Base-by-base conservation (phyloP, 768 basidiomycete genomes). In the Leucosporidium creatinivorum region DNA sequence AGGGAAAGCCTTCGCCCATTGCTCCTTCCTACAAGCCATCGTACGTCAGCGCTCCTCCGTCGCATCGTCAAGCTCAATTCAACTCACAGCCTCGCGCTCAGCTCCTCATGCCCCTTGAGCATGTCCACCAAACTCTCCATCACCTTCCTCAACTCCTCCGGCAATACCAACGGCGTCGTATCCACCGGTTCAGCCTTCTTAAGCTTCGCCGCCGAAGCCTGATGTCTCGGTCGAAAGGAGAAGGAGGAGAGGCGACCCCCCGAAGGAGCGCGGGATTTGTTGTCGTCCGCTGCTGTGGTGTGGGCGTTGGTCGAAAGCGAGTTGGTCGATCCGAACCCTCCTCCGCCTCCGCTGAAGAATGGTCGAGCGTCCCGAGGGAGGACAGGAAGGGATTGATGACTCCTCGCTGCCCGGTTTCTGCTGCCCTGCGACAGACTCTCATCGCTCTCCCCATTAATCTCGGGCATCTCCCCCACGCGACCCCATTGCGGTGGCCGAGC, bases 1-100 rank as follows among this genome's bases (percentile, higher is more conserved):
- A 33, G 70, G 75, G 76, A 89, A 98, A 73, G 97, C 93, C 73
- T 96, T 91, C 63, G 94, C 92, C 70, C 97, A 98, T 51, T 93
- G 83, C 79, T 89, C 93, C 76, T 84, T 85, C 25, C 39, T 47
- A 12, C 13, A 19, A 33, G 12, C 4, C 13, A 56, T 18, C 18
- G 33, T 12, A 7, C 0, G 30, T 56, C 31, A 56, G 55, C 18
- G 1, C 52, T 12, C 1, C 17, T 13, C 28, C 30, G 6, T 6
- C 5, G n/a, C 9, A 7, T 19, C 18, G 31, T 5, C n/a, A 19
- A 17, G 15, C n/a, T 2, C 18, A 28, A 7, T 18, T n/a, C 8
- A 26, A 47, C 44, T 10, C 39, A 44, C 73, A 99, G 79, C 26
- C 89, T 89, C 60, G 89, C 88, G 62, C 86, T 88, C 44, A 99